phyloP scores from a whole-genome alignment of 495 filamentous ascomycete genomes.

The Friedmanniomyces endolithicus region DNA sequence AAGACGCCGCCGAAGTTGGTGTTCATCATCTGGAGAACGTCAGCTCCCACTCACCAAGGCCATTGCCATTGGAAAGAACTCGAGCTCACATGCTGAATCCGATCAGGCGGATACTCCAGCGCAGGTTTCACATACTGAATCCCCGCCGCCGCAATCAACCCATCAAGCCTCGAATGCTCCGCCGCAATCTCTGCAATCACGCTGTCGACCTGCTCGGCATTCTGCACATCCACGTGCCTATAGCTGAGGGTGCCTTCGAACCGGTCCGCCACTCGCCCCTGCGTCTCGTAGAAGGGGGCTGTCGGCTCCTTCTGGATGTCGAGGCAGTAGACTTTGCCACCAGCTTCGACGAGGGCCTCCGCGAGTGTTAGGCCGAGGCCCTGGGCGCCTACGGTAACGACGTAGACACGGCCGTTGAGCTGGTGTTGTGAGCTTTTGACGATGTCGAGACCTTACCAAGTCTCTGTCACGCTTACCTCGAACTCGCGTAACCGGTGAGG shows the following conservation, averaged over 20 bases:
- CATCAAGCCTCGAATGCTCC: constrained; percentile 48
- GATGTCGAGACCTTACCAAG: neutral
- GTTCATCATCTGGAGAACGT: constrained; percentile 44
- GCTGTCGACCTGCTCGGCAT: constrained; percentile 42
- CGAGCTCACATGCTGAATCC: constrained; percentile 39
- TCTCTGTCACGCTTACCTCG: constrained; percentile 4
- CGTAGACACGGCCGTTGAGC: constrained; percentile 44
- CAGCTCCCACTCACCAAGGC: no score
- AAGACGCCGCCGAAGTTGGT: constrained; percentile 70
- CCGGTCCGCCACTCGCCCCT: constrained; percentile 35
- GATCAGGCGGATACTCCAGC: constrained; percentile 53
- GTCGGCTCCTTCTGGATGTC: constrained; percentile 44
- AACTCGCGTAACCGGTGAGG: constrained; percentile 14
- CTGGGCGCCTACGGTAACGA: constrained; percentile 51
- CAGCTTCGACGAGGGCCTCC: constrained; percentile 58
- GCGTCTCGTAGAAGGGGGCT: constrained; percentile 37
- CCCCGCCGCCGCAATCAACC: constrained; percentile 63
- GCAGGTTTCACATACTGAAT: constrained; percentile 60
- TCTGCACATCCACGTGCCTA: constrained; percentile 49
- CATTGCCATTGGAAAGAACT: neutral
- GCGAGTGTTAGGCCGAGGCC: constrained; percentile 55
- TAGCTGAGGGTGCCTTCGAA: constrained; percentile 50
- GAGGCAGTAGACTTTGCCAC: constrained; percentile 53
- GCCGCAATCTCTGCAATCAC: constrained; percentile 42
- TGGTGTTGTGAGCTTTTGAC: neutral